Conservation (phyloP, 2,329 filamentous ascomycete species). For the Parafenestella ontariensis region DNA sequence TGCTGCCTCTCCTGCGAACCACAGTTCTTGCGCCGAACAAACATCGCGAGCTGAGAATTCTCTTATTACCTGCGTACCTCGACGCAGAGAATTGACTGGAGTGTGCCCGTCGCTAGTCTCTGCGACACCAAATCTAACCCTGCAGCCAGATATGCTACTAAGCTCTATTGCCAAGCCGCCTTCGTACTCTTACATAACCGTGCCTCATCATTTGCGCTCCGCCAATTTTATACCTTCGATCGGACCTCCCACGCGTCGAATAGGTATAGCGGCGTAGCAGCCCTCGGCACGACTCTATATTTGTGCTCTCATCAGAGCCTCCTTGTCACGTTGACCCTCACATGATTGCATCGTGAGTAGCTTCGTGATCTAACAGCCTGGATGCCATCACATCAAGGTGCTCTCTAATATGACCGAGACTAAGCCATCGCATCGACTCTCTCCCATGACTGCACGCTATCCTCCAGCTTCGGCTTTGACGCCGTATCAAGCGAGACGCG, state of each 20-base stretch:
- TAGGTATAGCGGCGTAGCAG: neutral
- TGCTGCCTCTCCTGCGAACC: constrained; percentile 32
- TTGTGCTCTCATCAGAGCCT: neutral
- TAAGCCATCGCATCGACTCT: constrained; percentile 47
- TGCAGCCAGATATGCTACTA: constrained; percentile 1
- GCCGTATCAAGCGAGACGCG: constrained; percentile 54
- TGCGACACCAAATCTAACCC: constrained; percentile 9
- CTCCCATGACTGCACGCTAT: constrained; percentile 57
- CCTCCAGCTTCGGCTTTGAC: constrained; percentile 48
- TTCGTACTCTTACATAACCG: constrained; percentile 27
- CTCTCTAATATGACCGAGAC: neutral
- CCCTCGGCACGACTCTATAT: neutral
- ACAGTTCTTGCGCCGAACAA: constrained; percentile 26
- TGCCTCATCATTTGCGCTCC: constrained; percentile 7
- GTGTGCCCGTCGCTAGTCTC: constrained; percentile 7
- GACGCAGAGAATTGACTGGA: constrained; percentile 14
- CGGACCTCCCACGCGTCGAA: neutral
- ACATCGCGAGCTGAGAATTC: constrained; percentile 16
- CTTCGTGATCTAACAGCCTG: neutral
- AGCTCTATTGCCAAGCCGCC: constrained; percentile 11
- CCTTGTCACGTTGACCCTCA: constrained; percentile 7
- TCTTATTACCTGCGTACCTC: constrained; percentile 10
- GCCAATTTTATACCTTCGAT: neutral
- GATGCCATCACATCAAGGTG: no score
- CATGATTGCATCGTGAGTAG: neutral